Base-by-base conservation (phyloP, 2,329 filamentous ascomycete species). In the Piedraia hortae region DNA sequence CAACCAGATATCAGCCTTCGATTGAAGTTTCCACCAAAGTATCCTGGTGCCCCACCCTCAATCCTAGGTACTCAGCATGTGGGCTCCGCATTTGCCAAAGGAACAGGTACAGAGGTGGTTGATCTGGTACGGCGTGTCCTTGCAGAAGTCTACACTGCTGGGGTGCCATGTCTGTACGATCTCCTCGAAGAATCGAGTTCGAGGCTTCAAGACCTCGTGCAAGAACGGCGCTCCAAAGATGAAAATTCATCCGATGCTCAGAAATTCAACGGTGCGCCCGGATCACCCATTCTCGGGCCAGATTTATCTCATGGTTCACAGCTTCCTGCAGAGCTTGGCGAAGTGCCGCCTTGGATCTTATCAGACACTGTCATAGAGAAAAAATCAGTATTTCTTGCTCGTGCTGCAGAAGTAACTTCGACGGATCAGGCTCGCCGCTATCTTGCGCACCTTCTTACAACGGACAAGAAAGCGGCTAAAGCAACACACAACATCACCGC, bases 401-500 rank as follows among this genome's bases (percentile, higher is more conserved):
- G 78, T 16, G 68, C 62, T 16, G 71, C 72, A 0, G 47, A 46
- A 2, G 75, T 89, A 2, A 50, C 55, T 0, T 73, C 68, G 3
- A 61, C 73, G 1, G 50, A 56, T 1, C 61, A 85, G 43, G 82
- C 80, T 2, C 61, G 63, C 26, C 45, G 50, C 2, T 80, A 62
- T 37, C 48, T 93, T 1, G 54, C 62, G 19, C 67, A 88, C 42
- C 56, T 97, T 1, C 55, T 91, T 5, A 59, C 67, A 4, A 72
- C 65, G 5, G 78, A 93, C 45, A 78, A 72, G 47, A 77, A 73
- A 34, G 68, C 77, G 16, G 68, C 77, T n/a, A 53, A 59, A 20
- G 85, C 85, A 4, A 78, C 82, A 28, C 85, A 97, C 44, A 93
- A 93, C 44, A 91, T 97, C 39, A 80, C 71, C 10, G 82, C 82